A percentile compares a stretch with the other conserved stretches of the same genome.
Conservation (phyloP, 2,329 filamentous ascomycete species). For the Ceratocystis colombiana region DNA sequence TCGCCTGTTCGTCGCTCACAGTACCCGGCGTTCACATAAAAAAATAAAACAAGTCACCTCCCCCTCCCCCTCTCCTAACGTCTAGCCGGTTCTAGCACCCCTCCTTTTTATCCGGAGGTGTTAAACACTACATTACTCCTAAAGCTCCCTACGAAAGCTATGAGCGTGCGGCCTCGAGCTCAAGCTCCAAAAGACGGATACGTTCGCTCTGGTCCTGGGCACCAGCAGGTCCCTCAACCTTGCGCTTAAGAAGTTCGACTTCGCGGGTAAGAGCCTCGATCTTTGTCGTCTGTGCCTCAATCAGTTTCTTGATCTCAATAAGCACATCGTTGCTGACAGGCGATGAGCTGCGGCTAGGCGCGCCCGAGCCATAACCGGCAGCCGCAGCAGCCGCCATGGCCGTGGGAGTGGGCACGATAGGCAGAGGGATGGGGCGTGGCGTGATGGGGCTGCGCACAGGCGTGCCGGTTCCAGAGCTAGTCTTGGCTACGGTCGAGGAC, state of each 20-base stretch:
- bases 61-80: neutral
- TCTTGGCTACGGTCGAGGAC: slow-evolving; percentile 25
- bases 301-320: slow-evolving; percentile 68
- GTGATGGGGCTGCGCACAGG: slow-evolving; percentile 31
- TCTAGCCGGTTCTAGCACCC: neutral
- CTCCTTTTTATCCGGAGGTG: slow-evolving; percentile 7
- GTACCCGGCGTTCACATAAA: neutral
- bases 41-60: neutral
- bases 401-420: slow-evolving; percentile 30
- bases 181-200: slow-evolving; percentile 57
- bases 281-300: slow-evolving; percentile 66
- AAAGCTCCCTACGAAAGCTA: slow-evolving; percentile 30
- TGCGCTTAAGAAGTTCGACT: slow-evolving; percentile 72
- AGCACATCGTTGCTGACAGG: slow-evolving; percentile 52
- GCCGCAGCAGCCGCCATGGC: slow-evolving; percentile 30
- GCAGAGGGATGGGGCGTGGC: slow-evolving; percentile 30
- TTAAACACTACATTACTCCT: neutral
- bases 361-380: slow-evolving; percentile 25
- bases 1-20: too few species aligned
- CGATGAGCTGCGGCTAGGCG: slow-evolving; percentile 22
- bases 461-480: slow-evolving; percentile 27
- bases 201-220: slow-evolving; percentile 56
- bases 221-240: slow-evolving; percentile 43
- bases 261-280: slow-evolving; percentile 60
- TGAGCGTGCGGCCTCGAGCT: slow-evolving; percentile 54